phyloP scores from a whole-genome alignment of 129 eudicot species.

The Centrapalus pauciflorus region DNA sequence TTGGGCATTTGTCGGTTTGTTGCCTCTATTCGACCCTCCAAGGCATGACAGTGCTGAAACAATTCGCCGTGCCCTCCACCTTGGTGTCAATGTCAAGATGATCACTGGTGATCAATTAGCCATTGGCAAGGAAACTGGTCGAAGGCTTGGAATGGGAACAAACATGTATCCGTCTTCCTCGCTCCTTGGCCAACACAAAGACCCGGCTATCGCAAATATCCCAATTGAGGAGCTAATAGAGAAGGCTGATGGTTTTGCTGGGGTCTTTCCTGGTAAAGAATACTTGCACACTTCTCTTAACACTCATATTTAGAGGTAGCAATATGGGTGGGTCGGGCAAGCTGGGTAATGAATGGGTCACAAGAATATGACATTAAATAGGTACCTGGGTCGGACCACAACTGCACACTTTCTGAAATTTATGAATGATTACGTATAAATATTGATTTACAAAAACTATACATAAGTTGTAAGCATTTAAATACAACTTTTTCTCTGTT shows the following conservation, averaged over 20 bases:
- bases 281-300: not conserved
- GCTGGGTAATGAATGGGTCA: no score
- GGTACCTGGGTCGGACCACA: not conserved
- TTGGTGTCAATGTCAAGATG: constrained; percentile 96
- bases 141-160: constrained; percentile 90
- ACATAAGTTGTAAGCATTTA: no score
- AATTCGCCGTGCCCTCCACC: constrained; percentile 71
- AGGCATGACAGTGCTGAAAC: constrained; percentile 97
- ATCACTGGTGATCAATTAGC: constrained; percentile 96
- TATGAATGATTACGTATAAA: no score
- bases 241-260: constrained; percentile 94
- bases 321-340: not conserved
- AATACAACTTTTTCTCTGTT: no score
- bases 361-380: no score
- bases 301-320: no score
- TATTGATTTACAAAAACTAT: no score
- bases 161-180: constrained; percentile 96
- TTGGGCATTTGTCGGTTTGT: constrained; percentile 67
- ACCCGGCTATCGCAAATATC: constrained; percentile 45
- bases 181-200: constrained; percentile 81
- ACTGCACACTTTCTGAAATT: no score
- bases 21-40: constrained; percentile 94
- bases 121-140: constrained; percentile 92
- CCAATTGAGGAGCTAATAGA: constrained; percentile 88
- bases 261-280: constrained; percentile 73